Evolutionary conservation across 176 grass and related monocot genomes (phyloP), one percentile per base, ranked within the genome.

Genomic region (Sorghum bicolor): DNA sequence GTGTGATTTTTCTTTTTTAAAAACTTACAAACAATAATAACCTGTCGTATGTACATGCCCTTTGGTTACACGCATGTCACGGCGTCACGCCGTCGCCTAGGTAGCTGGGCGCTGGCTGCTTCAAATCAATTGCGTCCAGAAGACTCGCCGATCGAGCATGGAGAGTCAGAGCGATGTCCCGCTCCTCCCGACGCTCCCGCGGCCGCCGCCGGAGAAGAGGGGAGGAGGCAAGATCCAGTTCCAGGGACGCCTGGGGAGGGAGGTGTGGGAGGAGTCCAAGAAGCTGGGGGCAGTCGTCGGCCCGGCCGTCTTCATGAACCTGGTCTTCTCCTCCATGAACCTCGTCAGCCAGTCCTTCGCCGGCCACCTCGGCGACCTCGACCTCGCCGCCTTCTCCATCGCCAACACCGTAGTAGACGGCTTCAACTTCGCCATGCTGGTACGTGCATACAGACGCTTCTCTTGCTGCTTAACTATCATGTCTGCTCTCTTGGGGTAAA

Each of bases 301-400:
- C 24, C 75, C 75, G 0, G 75, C 55, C 26, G 61, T 88, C 44
- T 79, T 84, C 86, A 66, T 58, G 86, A 11, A 62, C 67, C 66
- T 84, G 19, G 34, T 78, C 5, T 11, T 88, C 57, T 73, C 72
- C 67, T 74, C 82, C 47, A 84, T 85, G 60, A 67, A 22, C 64
- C 25, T 91, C 25, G 30, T 96, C 72, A 82, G 87, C 15, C 89
- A 90, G 67, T 85, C 89, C 77, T 89, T 91, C 77, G 79, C 67
- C 1, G 88, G 91, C 22, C 91, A 93, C 82, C 53, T 93, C 15
- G 85, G 91, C 26, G 89, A 91, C 73, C 79, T 88, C 29, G 82
- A 88, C 26, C 87, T 92, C 75, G 91, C 87, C 17, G 47, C 90
- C 33, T 50, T 89, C 69, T 72, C 87, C 74, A 77, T 92, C 60